Conservation (phyloP, 1,139 yeast genomes). For the Geotrichum cucujoidarum region DNA sequence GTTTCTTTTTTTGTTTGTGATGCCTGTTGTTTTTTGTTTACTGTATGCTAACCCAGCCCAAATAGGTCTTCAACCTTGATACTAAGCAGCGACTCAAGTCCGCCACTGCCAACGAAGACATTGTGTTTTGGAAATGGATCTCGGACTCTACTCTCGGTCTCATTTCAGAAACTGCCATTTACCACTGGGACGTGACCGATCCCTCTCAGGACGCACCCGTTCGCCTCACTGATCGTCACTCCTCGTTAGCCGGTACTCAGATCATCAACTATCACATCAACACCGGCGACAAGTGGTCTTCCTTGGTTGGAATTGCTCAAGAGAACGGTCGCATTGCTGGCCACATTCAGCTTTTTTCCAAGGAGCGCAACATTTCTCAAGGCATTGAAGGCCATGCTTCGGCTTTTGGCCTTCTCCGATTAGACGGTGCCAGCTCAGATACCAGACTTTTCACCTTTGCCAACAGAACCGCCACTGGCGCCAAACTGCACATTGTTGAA, state of each 20-base stretch:
- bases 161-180: constrained; percentile 71
- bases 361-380: constrained; percentile 86
- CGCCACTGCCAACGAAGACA: constrained; percentile 80
- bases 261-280: constrained; percentile 88
- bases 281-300: constrained; percentile 83
- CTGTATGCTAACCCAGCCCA: constrained; percentile 8
- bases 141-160: constrained; percentile 69
- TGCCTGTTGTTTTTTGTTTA: not conserved
- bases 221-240: constrained; percentile 78
- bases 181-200: constrained; percentile 82
- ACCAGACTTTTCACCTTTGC: constrained; percentile 86
- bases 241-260: constrained; percentile 72
- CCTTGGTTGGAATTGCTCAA: constrained; percentile 90
- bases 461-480: constrained; percentile 78
- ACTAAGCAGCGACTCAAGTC: constrained; percentile 87
- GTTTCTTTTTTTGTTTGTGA: not conserved
- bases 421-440: constrained; percentile 69
- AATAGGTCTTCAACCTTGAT: constrained; percentile 73
- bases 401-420: constrained; percentile 68
- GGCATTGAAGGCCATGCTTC: constrained; percentile 98
- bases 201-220: constrained; percentile 66
- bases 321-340: constrained; percentile 95
- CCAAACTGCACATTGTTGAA: constrained; percentile 87
- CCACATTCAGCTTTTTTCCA: constrained; percentile 87
- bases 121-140: constrained; percentile 95